These are phyloP conservation scores for Yamadazyma jaroonii DNA, from an alignment of 1,139 yeast species.

Conservation along the genomic window DNA sequence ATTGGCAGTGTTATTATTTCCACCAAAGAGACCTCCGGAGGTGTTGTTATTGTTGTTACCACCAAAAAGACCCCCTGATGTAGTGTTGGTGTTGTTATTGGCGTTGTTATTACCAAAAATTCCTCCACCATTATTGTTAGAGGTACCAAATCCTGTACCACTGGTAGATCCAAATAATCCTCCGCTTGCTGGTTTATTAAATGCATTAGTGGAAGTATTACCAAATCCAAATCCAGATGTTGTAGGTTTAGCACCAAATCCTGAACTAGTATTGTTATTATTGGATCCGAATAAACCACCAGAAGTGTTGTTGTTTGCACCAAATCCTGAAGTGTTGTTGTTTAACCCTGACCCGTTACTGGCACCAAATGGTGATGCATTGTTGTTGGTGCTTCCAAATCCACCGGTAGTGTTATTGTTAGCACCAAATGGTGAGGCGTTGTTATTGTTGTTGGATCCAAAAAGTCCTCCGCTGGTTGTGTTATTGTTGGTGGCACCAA, in stretches of 20 bases:
- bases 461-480: slow-evolving; percentile 24
- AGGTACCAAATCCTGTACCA: slow-evolving; percentile 28
- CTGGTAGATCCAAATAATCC: slow-evolving; percentile 26
- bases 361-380: slow-evolving; percentile 14
- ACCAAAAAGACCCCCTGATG: slow-evolving; percentile 8
- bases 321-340: slow-evolving; percentile 16
- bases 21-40: slow-evolving; percentile 33
- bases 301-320: slow-evolving; percentile 18
- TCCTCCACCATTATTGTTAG: slow-evolving; percentile 24
- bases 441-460: slow-evolving; percentile 17
- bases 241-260: slow-evolving; percentile 20
- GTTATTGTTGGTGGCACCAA: slow-evolving; percentile 20
- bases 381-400: slow-evolving; percentile 8
- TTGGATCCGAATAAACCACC: slow-evolving; percentile 29
- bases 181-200: slow-evolving; percentile 16
- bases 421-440: slow-evolving; percentile 17
- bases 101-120: slow-evolving; percentile 30
- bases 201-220: slow-evolving; percentile 19
- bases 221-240: slow-evolving; percentile 18
- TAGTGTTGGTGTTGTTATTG: slow-evolving; percentile 11
- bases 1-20: slow-evolving; percentile 10
- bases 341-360: too few species aligned
- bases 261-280: slow-evolving; percentile 14
- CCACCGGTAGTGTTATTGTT: slow-evolving; percentile 4
- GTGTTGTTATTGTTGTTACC: slow-evolving; percentile 4